Conservation (phyloP, 192 early-diverging fungal species). For the Coemansia sp. region DNA sequence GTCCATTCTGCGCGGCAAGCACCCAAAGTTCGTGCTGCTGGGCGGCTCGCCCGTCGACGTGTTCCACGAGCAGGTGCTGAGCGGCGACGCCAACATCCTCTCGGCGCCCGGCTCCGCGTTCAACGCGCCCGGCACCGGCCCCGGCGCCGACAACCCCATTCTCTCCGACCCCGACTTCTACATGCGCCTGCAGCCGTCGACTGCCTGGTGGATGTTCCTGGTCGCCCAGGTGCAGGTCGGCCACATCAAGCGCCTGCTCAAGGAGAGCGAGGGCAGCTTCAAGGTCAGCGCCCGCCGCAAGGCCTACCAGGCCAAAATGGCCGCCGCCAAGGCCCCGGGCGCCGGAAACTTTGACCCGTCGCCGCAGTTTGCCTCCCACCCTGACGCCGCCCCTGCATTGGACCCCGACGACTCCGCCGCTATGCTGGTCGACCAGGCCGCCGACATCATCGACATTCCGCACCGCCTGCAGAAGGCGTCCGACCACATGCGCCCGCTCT, state of each 20-base stretch:
- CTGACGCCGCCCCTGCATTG: not conserved
- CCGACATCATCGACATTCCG: constrained; percentile 1
- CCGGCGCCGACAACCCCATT: constrained; percentile 50
- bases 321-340: not conserved
- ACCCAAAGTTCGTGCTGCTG: constrained; percentile 46
- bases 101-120: constrained; percentile 46
- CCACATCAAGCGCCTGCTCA: constrained; percentile 48
- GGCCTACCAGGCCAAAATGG: constrained; percentile 11
- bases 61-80: constrained; percentile 37
- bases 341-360: not conserved
- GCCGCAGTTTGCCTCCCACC: not conserved
- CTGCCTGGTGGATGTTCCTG: constrained; percentile 52
- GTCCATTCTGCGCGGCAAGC: constrained; percentile 47
- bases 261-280: constrained; percentile 47
- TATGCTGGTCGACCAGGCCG: constrained; percentile 2
- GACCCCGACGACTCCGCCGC: not conserved
- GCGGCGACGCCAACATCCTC: constrained; percentile 43
- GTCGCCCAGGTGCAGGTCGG: constrained; percentile 52
- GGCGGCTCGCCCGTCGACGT: constrained; percentile 28
- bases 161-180: constrained; percentile 49
- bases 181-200: constrained; percentile 52
- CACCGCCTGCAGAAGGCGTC: constrained; percentile 9
- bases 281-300: constrained; percentile 35
- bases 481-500: constrained; percentile 44
- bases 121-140: constrained; percentile 44